A percentile compares a stretch with the other conserved stretches of the same genome.
These are phyloP conservation scores for Phoma sp. DNA, from an alignment of 2,329 filamentous ascomycete species.

Conservation along the genomic window DNA sequence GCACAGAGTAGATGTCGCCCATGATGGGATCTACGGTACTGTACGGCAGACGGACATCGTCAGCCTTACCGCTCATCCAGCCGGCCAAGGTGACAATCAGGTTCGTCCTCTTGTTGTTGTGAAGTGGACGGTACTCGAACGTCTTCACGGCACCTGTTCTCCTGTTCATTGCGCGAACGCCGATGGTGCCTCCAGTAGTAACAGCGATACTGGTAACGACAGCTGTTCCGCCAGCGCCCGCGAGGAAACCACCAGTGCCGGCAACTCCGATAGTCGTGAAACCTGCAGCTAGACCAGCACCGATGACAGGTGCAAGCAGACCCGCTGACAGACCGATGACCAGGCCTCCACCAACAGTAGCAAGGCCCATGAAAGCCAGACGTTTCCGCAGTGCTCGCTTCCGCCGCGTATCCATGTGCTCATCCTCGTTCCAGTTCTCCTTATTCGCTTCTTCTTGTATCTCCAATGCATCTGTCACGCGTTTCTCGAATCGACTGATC, in stretches of 20 bases:
- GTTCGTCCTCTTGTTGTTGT: slow-evolving; percentile 98
- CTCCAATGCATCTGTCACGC: slow-evolving; percentile 93
- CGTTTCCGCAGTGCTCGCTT: slow-evolving; percentile 82
- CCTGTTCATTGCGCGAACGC: slow-evolving; percentile 80
- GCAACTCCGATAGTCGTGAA: slow-evolving; percentile 94
- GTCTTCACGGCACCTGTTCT: slow-evolving; percentile 92
- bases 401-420: slow-evolving; percentile 85
- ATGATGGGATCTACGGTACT: slow-evolving; percentile 97
- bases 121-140: slow-evolving; percentile 93
- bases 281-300: slow-evolving; percentile 88
- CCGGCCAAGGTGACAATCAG: slow-evolving; percentile 93
- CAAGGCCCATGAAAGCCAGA: slow-evolving; percentile 94
- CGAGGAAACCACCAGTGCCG: slow-evolving; percentile 86
- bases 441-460: slow-evolving; percentile 96
- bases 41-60: slow-evolving; percentile 93
- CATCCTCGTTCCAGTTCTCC: slow-evolving; percentile 97
- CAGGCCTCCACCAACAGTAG: slow-evolving; percentile 90
- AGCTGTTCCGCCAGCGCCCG: slow-evolving; percentile 88
- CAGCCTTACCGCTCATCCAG: slow-evolving; percentile 98
- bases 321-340: slow-evolving; percentile 96
- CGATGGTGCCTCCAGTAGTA: slow-evolving; percentile 85
- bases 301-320: slow-evolving; percentile 89
- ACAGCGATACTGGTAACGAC: slow-evolving; percentile 91
- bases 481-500: slow-evolving; percentile 95
- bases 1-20: slow-evolving; percentile 95